Base-by-base conservation (phyloP, 2,329 filamentous ascomycete genomes). In the Aureobasidium subglaciale region DNA sequence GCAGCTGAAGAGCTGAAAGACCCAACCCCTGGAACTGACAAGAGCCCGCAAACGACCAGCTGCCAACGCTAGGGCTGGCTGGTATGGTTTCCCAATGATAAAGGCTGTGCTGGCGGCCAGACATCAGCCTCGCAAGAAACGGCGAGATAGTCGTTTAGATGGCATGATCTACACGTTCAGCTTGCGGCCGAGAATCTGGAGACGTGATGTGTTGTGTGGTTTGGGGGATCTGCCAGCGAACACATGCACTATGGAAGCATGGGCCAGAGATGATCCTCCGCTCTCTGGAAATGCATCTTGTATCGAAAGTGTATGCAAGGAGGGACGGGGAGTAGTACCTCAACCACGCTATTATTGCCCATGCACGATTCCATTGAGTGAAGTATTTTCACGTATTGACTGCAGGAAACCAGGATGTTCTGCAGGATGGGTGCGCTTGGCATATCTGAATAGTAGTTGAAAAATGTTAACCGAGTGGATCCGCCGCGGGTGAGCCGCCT, bases 81-180 rank as follows among this genome's bases (percentile, higher is more conserved):
- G 38, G 32, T 38, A 10, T n/a, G n/a, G n/a, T n/a, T n/a, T n/a
- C n/a, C n/a, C n/a, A n/a, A n/a, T n/a, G n/a, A n/a, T n/a, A 4
- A 29, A 24, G 46, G 46, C 46, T 50, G 46, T 50, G 46, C 46
- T 50, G n/a, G 15, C 20, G 8, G 22, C 15, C 32, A 27, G 46
- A 20, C 6, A 13, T 27, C 22, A 48, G 18, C 29, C 29, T 48
- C 43, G 43, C 25, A 15, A 35, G 11, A 37, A 50, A 50, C 46
- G 46, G 46, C 46, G 48, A n/a, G 48, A 53, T 53, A 53, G 48
- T 53, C 48, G 48, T 53, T 48, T n/a, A 6, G n/a, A 37, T 53
- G 37, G 37, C 25, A 53, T 53, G 48, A 53, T 53, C 48, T 30
- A 27, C 48, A 20, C 35, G 8, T 53, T 40, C 48, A 41, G 48